phyloP scores from a whole-genome alignment of 176 grass and related monocot genomes.

The Rhipidocladum racemiflorum region DNA sequence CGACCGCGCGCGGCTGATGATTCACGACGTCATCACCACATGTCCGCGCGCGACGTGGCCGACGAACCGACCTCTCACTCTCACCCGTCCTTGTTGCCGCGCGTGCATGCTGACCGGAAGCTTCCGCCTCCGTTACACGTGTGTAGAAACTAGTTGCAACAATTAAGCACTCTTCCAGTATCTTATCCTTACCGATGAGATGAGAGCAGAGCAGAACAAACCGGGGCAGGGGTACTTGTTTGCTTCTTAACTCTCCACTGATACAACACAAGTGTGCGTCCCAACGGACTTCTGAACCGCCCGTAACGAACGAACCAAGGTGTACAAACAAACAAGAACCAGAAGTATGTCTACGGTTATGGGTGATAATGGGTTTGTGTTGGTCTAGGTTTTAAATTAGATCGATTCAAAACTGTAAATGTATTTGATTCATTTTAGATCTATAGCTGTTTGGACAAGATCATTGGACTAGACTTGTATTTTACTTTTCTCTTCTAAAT shows the following conservation, averaged over 20 bases:
- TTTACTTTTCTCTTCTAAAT: too few species aligned
- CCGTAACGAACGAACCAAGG: neutral
- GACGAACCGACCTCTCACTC: neutral
- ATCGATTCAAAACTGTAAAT: too few species aligned
- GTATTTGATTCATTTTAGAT: too few species aligned
- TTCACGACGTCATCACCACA: too few species aligned
- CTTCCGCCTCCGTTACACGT: neutral
- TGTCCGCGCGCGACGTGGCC: neutral
- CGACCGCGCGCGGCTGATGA: neutral
- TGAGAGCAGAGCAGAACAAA: neutral
- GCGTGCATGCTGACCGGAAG: neutral
- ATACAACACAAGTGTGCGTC: neutral
- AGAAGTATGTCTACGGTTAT: too few species aligned
- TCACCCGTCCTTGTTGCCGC: too few species aligned
- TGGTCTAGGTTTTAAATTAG: too few species aligned
- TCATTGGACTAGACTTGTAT: too few species aligned
- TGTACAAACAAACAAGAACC: neutral
- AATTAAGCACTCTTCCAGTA: neutral
- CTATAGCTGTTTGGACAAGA: too few species aligned
- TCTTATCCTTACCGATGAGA: neutral
- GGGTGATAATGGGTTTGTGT: too few species aligned
- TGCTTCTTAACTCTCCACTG: neutral
- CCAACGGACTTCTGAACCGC: neutral
- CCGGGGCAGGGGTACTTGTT: neutral
- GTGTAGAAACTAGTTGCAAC: neutral